phyloP scores from a whole-genome alignment of 768 basidiomycete species.

The Chiua virens region DNA sequence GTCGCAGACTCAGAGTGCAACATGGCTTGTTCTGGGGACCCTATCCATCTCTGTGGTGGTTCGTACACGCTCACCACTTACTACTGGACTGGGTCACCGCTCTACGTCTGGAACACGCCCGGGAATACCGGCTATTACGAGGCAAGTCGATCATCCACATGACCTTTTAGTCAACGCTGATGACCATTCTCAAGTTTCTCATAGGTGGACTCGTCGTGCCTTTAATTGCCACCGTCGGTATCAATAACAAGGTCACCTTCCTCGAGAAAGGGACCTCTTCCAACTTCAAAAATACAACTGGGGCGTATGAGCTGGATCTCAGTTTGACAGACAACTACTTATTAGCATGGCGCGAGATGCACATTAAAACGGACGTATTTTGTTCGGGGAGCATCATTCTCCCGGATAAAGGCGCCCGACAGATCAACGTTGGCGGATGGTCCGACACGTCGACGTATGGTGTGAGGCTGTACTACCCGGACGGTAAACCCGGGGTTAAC shows the following conservation, averaged over 20 bases:
- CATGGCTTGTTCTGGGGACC: constrained; percentile 67
- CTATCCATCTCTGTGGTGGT: constrained; percentile 66
- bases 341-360: constrained; percentile 72
- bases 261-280: constrained; percentile 72
- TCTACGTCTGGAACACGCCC: constrained; percentile 68
- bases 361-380: constrained; percentile 76
- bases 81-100: constrained; percentile 45
- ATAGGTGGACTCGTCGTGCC: constrained; percentile 67
- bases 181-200: constrained; percentile 35
- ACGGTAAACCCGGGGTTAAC: constrained; percentile 65
- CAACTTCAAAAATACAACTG: constrained; percentile 63
- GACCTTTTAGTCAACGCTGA: neutral
- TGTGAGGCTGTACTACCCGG: constrained; percentile 69
- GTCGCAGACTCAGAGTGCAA: constrained; percentile 41
- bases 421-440: constrained; percentile 44
- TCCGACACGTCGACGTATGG: constrained; percentile 70
- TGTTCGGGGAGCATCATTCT: constrained; percentile 73
- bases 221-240: constrained; percentile 70
- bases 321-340: constrained; percentile 45
- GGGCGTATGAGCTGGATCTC: constrained; percentile 76
- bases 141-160: constrained; percentile 37
- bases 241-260: constrained; percentile 82
- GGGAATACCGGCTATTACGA: constrained; percentile 67
- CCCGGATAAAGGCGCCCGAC: constrained; percentile 63
- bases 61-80: constrained; percentile 55